These are phyloP conservation scores for Galerina marginata DNA, from an alignment of 768 basidiomycete species.

Conservation along the genomic window DNA sequence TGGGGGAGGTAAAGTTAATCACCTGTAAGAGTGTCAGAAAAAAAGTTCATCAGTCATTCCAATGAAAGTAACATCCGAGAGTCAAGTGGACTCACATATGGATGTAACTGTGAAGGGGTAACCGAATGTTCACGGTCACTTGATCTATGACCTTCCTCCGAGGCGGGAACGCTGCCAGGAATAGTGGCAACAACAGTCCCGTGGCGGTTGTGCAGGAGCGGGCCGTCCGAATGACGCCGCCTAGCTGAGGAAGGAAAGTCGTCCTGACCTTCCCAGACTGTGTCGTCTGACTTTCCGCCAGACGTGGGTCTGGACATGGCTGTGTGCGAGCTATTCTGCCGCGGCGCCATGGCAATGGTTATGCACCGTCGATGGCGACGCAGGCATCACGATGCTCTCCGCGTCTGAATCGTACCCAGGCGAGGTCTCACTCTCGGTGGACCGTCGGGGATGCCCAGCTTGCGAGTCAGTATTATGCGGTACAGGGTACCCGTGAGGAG, in stretches of 20 bases:
- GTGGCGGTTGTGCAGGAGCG: slow-evolving; percentile 32
- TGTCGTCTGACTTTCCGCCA: slow-evolving; percentile 35
- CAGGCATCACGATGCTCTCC: slow-evolving; percentile 31
- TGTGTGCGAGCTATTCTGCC: slow-evolving; percentile 23
- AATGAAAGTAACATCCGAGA: background rate
- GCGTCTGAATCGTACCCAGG: slow-evolving; percentile 47
- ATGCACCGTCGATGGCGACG: slow-evolving; percentile 28
- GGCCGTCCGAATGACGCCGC: slow-evolving; percentile 38
- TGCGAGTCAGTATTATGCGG: slow-evolving; percentile 10
- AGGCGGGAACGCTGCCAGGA: slow-evolving; percentile 19
- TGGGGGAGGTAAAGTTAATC: slow-evolving; percentile 48
- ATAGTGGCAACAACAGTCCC: slow-evolving; percentile 22
- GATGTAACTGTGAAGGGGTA: slow-evolving; percentile 40
- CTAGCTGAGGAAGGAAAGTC: slow-evolving; percentile 13
- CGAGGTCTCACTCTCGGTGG: slow-evolving; percentile 37
- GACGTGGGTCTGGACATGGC: slow-evolving; percentile 28
- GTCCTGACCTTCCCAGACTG: slow-evolving; percentile 34
- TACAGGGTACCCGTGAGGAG: slow-evolving; percentile 10
- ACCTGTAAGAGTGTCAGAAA: slow-evolving; percentile 31
- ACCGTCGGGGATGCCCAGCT: slow-evolving; percentile 21
- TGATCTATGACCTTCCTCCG: slow-evolving; percentile 17
- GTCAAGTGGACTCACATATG: slow-evolving; percentile 39
- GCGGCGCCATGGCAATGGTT: slow-evolving; percentile 16
- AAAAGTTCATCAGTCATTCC: background rate
- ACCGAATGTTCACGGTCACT: slow-evolving; percentile 23